phyloP scores from a whole-genome alignment of 495 filamentous ascomycete species.

The Penicillium atrosanguineum region DNA sequence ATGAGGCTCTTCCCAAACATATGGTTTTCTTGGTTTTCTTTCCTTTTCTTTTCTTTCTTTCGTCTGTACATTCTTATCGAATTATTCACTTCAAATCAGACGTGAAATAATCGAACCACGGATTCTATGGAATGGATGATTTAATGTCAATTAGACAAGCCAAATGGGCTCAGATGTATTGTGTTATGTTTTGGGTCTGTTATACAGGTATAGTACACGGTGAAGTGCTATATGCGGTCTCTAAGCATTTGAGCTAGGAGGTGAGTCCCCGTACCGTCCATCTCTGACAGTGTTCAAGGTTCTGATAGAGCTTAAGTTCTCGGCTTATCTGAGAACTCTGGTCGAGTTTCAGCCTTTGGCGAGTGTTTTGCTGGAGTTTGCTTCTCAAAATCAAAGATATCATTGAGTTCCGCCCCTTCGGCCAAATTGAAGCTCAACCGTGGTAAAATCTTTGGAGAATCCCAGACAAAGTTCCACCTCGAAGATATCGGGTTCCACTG shows the following conservation, averaged over 20 bases:
- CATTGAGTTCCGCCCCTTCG: slow-evolving; percentile 6
- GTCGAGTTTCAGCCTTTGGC: background rate
- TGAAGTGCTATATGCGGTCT: background rate
- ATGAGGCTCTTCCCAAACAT: background rate
- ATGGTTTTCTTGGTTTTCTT: no score
- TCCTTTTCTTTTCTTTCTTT: background rate
- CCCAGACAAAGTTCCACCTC: slow-evolving; percentile 29
- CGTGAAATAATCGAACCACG: background rate
- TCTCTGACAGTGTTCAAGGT: background rate
- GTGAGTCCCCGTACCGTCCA: background rate
- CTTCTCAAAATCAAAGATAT: slow-evolving; percentile 6
- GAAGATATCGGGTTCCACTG: slow-evolving; percentile 15
- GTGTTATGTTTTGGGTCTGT: background rate
- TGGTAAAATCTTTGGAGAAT: slow-evolving; percentile 16
- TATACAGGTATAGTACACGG: background rate
- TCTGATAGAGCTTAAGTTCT: background rate
- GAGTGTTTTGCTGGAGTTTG: background rate
- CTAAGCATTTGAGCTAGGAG: background rate
- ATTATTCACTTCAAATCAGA: background rate
- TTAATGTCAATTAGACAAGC: background rate
- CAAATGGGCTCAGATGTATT: background rate
- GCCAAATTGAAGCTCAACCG: slow-evolving; percentile 11
- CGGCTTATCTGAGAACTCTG: no score
- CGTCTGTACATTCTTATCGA: background rate
- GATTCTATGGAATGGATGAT: background rate